Evolutionary conservation across 257 asterid species (phyloP).

Genomic region (Scutellaria minor): DNA sequence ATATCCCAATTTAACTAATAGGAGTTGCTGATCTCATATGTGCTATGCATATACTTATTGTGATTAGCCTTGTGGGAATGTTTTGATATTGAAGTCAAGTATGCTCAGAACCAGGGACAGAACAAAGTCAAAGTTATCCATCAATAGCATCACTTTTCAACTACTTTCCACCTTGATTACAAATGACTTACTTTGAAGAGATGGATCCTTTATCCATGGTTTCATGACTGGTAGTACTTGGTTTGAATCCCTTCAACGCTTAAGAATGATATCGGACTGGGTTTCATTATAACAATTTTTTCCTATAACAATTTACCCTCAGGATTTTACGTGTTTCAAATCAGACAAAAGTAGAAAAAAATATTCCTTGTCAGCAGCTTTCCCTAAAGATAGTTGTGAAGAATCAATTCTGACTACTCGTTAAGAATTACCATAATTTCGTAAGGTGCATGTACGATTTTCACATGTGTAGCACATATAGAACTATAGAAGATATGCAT

Average conservation of each 20-base stretch:
- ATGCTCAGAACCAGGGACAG: slow-evolving; percentile 5
- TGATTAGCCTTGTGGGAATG: slow-evolving; percentile 17
- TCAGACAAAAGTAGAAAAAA: not conserved
- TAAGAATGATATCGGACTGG: not conserved
- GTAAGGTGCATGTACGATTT: not conserved
- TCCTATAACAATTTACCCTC: slow-evolving; percentile 13
- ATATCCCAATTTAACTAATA: slow-evolving; percentile 28
- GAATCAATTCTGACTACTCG: not conserved
- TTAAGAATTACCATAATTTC: not conserved
- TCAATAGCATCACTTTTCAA: not conserved
- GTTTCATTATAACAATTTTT: not conserved
- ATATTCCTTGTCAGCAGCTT: not conserved
- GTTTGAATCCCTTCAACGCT: not conserved
- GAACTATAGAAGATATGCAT: not conserved
- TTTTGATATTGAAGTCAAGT: slow-evolving; percentile 20
- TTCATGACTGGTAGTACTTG: not conserved
- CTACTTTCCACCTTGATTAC: not conserved
- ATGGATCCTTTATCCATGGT: not conserved
- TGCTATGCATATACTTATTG: not conserved
- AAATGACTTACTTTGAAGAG: not conserved
- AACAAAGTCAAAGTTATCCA: not conserved
- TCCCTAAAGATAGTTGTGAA: not conserved
- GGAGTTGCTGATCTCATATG: not conserved
- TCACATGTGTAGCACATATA: not conserved
- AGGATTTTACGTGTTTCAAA: slow-evolving; percentile 5